These are phyloP conservation scores for Emiliania huxleyi DNA, from an alignment of 78 protist genomes.

Conservation along the genomic window DNA sequence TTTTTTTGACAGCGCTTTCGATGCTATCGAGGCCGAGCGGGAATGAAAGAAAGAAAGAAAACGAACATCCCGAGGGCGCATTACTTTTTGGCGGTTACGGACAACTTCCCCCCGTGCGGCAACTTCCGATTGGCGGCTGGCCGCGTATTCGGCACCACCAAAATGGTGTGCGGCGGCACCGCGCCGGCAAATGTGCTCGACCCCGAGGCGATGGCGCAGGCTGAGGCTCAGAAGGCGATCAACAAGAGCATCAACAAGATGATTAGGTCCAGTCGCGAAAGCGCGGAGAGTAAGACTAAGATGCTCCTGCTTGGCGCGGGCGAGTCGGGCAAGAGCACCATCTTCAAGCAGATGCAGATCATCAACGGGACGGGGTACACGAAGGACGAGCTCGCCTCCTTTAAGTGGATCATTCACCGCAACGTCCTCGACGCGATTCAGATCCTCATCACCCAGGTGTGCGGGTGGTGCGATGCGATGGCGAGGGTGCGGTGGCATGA, in stretches of 20 bases:
- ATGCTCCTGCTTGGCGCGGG: conserved; percentile 85
- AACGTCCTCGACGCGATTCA: conserved; percentile 71
- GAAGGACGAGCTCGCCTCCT: conserved; percentile 60
- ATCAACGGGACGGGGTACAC: conserved; percentile 79
- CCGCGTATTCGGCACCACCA: no score
- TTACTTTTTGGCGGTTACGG: no score
- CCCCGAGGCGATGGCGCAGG: no score
- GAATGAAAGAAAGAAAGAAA: no score
- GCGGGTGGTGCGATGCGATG: no score
- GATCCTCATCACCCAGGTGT: conserved; percentile 34
- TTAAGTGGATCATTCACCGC: conserved; percentile 58
- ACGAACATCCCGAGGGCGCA: no score
- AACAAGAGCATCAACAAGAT: conserved; percentile 23
- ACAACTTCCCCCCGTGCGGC: no score
- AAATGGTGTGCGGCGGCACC: not conserved
- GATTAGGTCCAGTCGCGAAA: not conserved
- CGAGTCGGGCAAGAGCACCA: conserved; percentile 90
- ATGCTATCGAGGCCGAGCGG: no score
- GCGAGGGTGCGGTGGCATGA: no score
- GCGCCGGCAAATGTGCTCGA: not conserved
- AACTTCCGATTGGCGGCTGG: no score
- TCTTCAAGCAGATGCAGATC: conserved; percentile 88
- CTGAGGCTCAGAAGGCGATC: not conserved
- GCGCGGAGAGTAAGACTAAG: conserved; percentile 21
- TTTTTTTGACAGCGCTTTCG: no score